A percentile compares a stretch with the other conserved stretches of the same genome.
Evolutionary conservation across 352 stramenopile species (phyloP).

Genomic region (Thalassiosira hispida): DNA sequence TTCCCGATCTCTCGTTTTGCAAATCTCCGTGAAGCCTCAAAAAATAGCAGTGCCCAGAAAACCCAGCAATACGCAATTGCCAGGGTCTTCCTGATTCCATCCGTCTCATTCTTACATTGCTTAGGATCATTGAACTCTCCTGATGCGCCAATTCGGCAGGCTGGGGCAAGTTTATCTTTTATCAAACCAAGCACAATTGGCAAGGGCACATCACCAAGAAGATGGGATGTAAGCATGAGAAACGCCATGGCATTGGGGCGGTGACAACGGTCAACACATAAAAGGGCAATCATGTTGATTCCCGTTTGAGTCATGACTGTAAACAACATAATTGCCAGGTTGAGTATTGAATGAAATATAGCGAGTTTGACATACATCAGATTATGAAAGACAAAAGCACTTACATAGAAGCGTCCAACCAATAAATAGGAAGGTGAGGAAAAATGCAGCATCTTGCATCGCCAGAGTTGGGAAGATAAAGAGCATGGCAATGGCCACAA

Average conservation of each 20-base stretch:
- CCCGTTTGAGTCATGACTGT: constrained; percentile 54
- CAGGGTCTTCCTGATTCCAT: constrained; percentile 37
- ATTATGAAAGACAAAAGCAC: not conserved
- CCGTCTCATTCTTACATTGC: constrained; percentile 31
- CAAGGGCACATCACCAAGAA: constrained; percentile 92
- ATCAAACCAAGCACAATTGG: constrained; percentile 92
- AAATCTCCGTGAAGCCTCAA: constrained; percentile 52
- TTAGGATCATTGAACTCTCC: constrained; percentile 51
- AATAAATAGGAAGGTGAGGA: constrained; percentile 55
- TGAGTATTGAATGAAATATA: constrained; percentile 9
- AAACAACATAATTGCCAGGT: not conserved
- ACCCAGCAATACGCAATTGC: constrained; percentile 53
- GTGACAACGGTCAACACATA: constrained; percentile 88
- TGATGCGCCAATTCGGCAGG: constrained; percentile 68
- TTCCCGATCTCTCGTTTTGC: constrained; percentile 26
- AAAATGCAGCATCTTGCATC: constrained; percentile 46
- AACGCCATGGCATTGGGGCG: constrained; percentile 90
- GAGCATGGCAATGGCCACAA: constrained; percentile 26
- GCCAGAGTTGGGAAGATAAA: constrained; percentile 53
- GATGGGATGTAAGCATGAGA: constrained; percentile 91
- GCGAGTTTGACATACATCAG: constrained; percentile 7
- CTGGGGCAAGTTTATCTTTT: constrained; percentile 92
- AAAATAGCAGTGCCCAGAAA: constrained; percentile 54
- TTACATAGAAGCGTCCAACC: constrained; percentile 56
- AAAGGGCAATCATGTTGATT: constrained; percentile 74